These are phyloP conservation scores for Elsinoe necatrix DNA, from an alignment of 2,329 filamentous ascomycete species.

Conservation along the genomic window DNA sequence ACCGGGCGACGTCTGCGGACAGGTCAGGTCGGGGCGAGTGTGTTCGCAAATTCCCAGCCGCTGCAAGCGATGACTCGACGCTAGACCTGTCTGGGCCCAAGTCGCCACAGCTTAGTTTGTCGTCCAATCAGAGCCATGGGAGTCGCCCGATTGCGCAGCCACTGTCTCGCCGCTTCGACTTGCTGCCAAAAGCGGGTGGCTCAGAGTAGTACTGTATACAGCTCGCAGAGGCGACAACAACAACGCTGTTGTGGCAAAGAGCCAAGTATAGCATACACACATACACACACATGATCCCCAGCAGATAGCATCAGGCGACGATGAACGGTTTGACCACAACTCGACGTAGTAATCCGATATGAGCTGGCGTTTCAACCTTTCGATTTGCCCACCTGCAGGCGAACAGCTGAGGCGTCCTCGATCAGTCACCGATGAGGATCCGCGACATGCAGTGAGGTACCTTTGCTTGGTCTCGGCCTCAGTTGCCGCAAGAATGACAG, in stretches of 20 bases:
- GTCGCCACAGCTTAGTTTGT: not conserved
- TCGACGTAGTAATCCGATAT: not conserved
- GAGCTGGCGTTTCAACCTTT: not conserved
- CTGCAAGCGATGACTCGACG: not conserved
- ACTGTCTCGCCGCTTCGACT: not conserved
- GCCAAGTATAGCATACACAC: not conserved
- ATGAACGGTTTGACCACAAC: not conserved
- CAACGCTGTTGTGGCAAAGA: not conserved
- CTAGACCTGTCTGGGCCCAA: not conserved
- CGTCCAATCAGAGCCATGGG: not conserved
- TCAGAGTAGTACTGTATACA: not conserved
- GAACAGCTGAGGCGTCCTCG: not conserved
- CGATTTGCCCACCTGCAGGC: not conserved
- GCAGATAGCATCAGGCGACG: not conserved
- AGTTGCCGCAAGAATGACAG: not conserved
- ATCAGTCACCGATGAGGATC: not conserved
- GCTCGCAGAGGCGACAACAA: not conserved
- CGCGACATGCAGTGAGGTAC: not conserved
- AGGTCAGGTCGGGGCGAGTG: too few species aligned
- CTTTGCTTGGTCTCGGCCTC: not conserved
- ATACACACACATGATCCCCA: not conserved
- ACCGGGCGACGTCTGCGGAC: too few species aligned
- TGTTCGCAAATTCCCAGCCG: too few species aligned
- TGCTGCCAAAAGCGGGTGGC: not conserved
- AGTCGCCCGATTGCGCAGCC: slow-evolving; percentile 3